Conservation (phyloP, 371 early-diverging fungal species). For the Mucor saturninus region DNA sequence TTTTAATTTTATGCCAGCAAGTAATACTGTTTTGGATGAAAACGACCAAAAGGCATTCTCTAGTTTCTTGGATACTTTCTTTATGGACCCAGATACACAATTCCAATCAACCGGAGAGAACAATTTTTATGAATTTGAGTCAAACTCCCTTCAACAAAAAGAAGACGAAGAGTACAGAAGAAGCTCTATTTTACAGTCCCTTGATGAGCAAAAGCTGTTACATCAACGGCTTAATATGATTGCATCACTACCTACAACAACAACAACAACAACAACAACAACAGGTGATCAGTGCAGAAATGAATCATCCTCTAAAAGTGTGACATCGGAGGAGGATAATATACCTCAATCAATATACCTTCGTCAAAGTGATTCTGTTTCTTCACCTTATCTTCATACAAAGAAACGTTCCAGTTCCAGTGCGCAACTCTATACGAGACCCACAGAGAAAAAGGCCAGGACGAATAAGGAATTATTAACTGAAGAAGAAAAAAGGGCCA, state of each 20-base stretch:
- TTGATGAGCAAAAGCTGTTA: slow-evolving; percentile 38
- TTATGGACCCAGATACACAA: slow-evolving; percentile 39
- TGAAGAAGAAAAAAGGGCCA: slow-evolving; percentile 85
- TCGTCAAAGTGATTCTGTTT: slow-evolving; percentile 30
- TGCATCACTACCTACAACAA: slow-evolving; percentile 10
- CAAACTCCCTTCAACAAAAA: background rate
- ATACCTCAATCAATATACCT: slow-evolving; percentile 24
- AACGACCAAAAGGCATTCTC: slow-evolving; percentile 50
- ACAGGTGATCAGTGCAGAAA: background rate
- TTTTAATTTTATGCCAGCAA: slow-evolving; percentile 9
- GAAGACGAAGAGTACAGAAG: slow-evolving; percentile 40
- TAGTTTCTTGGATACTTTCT: slow-evolving; percentile 51
- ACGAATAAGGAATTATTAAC: slow-evolving; percentile 70
- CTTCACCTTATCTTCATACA: slow-evolving; percentile 14
- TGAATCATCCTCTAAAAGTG: slow-evolving; percentile 3
- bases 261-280: background rate
- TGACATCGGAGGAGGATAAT: slow-evolving; percentile 10
- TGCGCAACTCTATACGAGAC: background rate
- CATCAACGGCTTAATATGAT: slow-evolving; percentile 28
- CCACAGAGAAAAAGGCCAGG: slow-evolving; percentile 1
- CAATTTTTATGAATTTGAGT: background rate
- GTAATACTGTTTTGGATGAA: slow-evolving; percentile 40
- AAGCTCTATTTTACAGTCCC: slow-evolving; percentile 35
- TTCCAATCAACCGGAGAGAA: background rate
- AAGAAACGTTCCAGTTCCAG: background rate